Evolutionary conservation across 495 filamentous ascomycete species (phyloP).

Genomic region (Penicillium herquei): DNA sequence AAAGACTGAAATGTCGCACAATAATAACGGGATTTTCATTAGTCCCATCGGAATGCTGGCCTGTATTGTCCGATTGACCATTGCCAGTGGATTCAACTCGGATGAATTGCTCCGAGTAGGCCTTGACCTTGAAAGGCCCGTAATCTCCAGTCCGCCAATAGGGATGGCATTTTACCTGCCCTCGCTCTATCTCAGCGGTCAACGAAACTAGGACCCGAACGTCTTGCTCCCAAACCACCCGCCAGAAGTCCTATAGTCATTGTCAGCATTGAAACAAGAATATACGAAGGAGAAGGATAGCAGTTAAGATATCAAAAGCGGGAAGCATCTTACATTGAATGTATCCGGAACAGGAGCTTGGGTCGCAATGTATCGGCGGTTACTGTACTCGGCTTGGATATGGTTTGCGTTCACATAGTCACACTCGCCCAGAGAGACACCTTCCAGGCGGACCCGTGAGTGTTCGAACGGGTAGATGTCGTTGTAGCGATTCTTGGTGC

Average conservation of each 20-base stretch:
- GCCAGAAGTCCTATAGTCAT: conserved; percentile 92
- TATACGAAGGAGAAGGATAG: background rate
- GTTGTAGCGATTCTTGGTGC: conserved; percentile 93
- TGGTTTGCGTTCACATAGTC: conserved; percentile 97
- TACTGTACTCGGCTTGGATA: conserved; percentile 70
- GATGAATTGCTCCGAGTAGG: conserved; percentile 75
- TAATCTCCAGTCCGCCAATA: conserved; percentile 86
- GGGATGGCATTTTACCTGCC: conserved; percentile 90
- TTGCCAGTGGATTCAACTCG: conserved; percentile 57
- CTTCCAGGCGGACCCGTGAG: conserved; percentile 76
- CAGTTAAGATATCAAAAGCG: no score
- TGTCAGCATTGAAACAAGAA: background rate
- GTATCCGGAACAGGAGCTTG: conserved; percentile 93
- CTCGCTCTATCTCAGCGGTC: conserved; percentile 92
- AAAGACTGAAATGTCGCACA: conserved; percentile 82
- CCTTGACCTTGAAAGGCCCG: conserved; percentile 73
- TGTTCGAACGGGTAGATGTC: conserved; percentile 98
- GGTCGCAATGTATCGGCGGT: conserved; percentile 91
- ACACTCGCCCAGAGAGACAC: conserved; percentile 66
- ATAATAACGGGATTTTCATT: conserved; percentile 70
- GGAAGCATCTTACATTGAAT: conserved; percentile 69
- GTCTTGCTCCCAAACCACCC: conserved; percentile 94
- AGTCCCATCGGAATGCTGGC: conserved; percentile 21
- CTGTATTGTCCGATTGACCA: conserved; percentile 7
- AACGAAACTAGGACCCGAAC: conserved; percentile 92